phyloP scores from a whole-genome alignment of 495 filamentous ascomycete genomes.

The Wilcoxina mikolae region DNA sequence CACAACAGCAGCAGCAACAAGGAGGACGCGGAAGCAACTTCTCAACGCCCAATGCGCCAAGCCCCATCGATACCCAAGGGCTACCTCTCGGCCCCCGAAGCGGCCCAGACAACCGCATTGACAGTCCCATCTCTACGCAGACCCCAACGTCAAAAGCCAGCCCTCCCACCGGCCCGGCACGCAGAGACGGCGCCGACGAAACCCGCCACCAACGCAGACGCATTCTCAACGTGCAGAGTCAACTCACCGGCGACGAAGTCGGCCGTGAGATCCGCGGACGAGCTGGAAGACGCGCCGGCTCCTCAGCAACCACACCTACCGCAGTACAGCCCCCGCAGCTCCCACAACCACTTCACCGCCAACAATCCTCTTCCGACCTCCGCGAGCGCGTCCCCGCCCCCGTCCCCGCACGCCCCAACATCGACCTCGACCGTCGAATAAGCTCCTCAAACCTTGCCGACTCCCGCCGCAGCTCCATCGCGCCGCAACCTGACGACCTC shows the following conservation, averaged over 20 bases:
- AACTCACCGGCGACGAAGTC: conserved; percentile 16
- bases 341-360: conserved; percentile 21
- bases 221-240: conserved; percentile 24
- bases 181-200: conserved; percentile 20
- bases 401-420: not conserved
- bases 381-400: conserved; percentile 2
- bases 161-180: conserved; percentile 22
- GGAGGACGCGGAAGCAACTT: conserved; percentile 11
- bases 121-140: not conserved
- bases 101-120: conserved; percentile 12
- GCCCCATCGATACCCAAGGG: not conserved
- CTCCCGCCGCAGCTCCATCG: too few species aligned
- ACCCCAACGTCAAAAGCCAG: not conserved
- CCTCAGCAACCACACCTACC: conserved; percentile 9
- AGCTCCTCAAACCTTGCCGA: too few species aligned
- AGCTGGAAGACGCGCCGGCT: conserved; percentile 11
- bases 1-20: conserved; percentile 24
- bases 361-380: conserved; percentile 20
- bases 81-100: conserved; percentile 10
- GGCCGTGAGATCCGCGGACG: conserved; percentile 19
- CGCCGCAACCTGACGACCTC: too few species aligned
- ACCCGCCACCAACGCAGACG: conserved; percentile 21
- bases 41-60: not conserved
- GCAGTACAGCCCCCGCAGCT: not conserved
- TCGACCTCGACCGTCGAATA: too few species aligned